These are phyloP conservation scores for Marchantia paleacea DNA, from an alignment of 225 moss, liverwort and hornwort genomes.

Conservation along the genomic window DNA sequence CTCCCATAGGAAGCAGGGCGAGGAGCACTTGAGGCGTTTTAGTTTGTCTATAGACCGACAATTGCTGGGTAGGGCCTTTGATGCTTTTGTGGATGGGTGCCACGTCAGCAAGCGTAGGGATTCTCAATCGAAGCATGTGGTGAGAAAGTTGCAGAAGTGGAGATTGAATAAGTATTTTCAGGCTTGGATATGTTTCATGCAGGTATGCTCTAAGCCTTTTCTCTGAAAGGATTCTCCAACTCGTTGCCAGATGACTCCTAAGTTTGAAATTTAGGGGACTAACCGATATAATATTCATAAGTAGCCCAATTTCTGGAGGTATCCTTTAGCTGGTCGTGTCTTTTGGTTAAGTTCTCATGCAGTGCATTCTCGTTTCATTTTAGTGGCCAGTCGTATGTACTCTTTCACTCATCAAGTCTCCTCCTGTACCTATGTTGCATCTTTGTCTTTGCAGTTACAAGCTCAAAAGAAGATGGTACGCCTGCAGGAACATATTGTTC, in stretches of 20 bases:
- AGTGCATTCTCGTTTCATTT: background rate
- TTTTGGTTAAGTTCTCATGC: background rate
- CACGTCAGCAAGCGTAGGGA: constrained; percentile 24
- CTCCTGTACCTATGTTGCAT: background rate
- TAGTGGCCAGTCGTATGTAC: background rate
- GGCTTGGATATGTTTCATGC: constrained; percentile 81
- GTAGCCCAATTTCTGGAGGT: background rate
- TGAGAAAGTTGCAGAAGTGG: constrained; percentile 34
- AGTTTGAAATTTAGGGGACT: no score
- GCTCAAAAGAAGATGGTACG: constrained; percentile 68
- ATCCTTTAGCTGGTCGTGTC: background rate
- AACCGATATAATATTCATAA: no score
- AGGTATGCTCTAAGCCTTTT: constrained; percentile 39
- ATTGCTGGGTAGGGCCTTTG: constrained; percentile 40
- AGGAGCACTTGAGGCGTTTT: constrained; percentile 28
- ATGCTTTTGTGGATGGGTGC: constrained; percentile 44
- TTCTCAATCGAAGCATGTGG: constrained; percentile 36
- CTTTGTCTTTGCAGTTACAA: constrained; percentile 42
- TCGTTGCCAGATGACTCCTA: background rate
- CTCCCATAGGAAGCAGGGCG: constrained; percentile 32
- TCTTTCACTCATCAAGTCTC: background rate
- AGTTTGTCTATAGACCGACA: constrained; percentile 27
- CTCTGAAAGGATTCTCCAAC: background rate
- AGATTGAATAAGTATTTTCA: constrained; percentile 56
- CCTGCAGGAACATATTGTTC: constrained; percentile 54